A percentile compares a stretch with the other conserved stretches of the same genome.
phyloP scores from a whole-genome alignment of 1,284 basidiomycete genomes.

The Lentinula novae-zelandiae region DNA sequence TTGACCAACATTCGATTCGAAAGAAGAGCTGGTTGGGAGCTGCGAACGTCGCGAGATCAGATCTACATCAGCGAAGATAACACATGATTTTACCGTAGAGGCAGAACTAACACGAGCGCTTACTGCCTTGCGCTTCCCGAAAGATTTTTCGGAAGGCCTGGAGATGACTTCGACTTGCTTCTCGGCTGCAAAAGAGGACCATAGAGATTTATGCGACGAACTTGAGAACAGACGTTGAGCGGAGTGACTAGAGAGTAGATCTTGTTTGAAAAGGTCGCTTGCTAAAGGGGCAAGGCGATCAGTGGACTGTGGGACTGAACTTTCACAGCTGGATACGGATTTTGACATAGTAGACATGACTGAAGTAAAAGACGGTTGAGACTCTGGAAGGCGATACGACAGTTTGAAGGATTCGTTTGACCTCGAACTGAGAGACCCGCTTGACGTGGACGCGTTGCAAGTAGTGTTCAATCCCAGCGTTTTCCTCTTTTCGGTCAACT shows the following conservation, averaged over 20 bases:
- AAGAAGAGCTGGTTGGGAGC: background rate
- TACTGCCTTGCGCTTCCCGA: background rate
- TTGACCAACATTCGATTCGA: background rate
- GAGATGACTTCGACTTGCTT: background rate
- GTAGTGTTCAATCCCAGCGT: background rate
- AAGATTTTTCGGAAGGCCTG: slow-evolving; percentile 1
- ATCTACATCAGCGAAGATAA: background rate
- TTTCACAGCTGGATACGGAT: background rate
- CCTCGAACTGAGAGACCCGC: background rate
- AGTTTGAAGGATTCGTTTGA: background rate
- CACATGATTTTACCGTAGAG: background rate
- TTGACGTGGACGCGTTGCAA: background rate
- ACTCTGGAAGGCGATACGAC: slow-evolving; percentile 3
- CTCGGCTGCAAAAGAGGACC: background rate
- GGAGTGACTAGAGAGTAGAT: slow-evolving; percentile 15
- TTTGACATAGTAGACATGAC: slow-evolving; percentile 2
- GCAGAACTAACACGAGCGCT: background rate
- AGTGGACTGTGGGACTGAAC: background rate
- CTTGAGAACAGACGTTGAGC: slow-evolving; percentile 9
- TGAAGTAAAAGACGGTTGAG: slow-evolving; percentile 4
- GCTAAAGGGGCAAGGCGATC: slow-evolving; percentile 19
- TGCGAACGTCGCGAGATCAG: background rate
- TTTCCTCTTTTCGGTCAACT: slow-evolving; percentile 3
- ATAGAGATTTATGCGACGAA: slow-evolving; percentile 5
- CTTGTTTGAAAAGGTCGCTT: slow-evolving; percentile 21